These are phyloP conservation scores for Amaranthus cruentus DNA, from an alignment of 148 eudicot genomes.

Conservation along the genomic window DNA sequence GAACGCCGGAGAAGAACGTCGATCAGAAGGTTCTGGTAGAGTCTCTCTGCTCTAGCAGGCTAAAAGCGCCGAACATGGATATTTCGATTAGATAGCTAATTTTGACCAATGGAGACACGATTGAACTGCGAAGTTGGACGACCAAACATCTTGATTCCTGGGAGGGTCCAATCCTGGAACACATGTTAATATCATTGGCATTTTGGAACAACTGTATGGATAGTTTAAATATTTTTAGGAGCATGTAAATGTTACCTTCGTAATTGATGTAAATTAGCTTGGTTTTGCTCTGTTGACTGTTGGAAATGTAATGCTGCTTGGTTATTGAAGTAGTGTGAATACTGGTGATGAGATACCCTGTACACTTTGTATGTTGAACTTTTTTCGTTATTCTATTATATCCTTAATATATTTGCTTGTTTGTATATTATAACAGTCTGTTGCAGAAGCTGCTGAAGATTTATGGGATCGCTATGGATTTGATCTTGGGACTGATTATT, in stretches of 20 bases:
- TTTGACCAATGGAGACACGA: no score
- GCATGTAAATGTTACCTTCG: background rate
- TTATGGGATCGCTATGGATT: slow-evolving; percentile 88
- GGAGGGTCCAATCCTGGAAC: background rate
- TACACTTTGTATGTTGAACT: background rate
- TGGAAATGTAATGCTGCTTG: background rate
- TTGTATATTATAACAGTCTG: slow-evolving; percentile 43
- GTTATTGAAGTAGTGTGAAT: background rate
- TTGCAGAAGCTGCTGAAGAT: slow-evolving; percentile 91
- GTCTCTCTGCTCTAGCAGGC: no score
- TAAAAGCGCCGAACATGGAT: no score
- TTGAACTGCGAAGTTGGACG: no score
- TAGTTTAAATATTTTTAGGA: no score
- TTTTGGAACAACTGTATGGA: no score
- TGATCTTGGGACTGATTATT: slow-evolving; percentile 82
- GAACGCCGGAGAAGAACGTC: no score
- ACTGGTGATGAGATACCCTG: background rate
- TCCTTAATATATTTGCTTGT: background rate
- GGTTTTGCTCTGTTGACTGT: background rate
- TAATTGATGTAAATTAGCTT: background rate
- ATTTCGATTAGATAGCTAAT: no score
- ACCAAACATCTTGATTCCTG: no score
- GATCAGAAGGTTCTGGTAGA: no score
- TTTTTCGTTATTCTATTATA: background rate
- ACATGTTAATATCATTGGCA: background rate